phyloP scores from a whole-genome alignment of 1,284 basidiomycete species.

The Acaromyces ingoldii region DNA sequence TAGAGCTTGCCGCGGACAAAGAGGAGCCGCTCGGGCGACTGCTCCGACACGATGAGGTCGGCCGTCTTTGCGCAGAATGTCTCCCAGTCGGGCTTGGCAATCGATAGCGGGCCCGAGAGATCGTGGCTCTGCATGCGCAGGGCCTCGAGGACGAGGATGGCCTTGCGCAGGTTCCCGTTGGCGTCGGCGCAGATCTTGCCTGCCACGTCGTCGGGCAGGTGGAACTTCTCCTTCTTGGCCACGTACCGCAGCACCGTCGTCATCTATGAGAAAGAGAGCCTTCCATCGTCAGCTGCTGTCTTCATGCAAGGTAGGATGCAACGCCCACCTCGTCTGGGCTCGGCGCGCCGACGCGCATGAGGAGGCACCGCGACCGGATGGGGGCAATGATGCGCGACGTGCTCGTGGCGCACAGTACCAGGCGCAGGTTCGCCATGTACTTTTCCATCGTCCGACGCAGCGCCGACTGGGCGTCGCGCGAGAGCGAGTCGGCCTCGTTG shows the following conservation, averaged over 20 bases:
- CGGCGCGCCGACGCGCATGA: conserved; percentile 89
- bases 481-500: conserved; percentile 91
- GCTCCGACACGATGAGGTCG: conserved; percentile 87
- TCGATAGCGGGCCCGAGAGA: conserved; percentile 63
- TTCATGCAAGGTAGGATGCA: conserved; percentile 53
- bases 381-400: conserved; percentile 95
- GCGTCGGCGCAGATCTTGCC: conserved; percentile 72
- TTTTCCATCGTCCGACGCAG: conserved; percentile 96
- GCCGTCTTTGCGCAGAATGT: conserved; percentile 91
- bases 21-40: conserved; percentile 83
- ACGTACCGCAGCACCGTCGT: conserved; percentile 69
- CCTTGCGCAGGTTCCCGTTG: conserved; percentile 88
- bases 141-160: conserved; percentile 87
- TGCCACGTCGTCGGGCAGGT: conserved; percentile 70
- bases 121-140: conserved; percentile 66
- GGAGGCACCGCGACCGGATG: conserved; percentile 87
- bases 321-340: conserved; percentile 59
- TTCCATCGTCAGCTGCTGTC: conserved; percentile 25
- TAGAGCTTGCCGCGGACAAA: conserved; percentile 89
- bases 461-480: conserved; percentile 93
- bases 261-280: conserved; percentile 61
- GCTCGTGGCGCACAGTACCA: conserved; percentile 96
- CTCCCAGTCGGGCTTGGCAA: conserved; percentile 94
- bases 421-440: conserved; percentile 94
- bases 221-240: conserved; percentile 74